These are phyloP conservation scores for Blastomyces parvus DNA, from an alignment of 2,329 filamentous ascomycete genomes.

Conservation along the genomic window DNA sequence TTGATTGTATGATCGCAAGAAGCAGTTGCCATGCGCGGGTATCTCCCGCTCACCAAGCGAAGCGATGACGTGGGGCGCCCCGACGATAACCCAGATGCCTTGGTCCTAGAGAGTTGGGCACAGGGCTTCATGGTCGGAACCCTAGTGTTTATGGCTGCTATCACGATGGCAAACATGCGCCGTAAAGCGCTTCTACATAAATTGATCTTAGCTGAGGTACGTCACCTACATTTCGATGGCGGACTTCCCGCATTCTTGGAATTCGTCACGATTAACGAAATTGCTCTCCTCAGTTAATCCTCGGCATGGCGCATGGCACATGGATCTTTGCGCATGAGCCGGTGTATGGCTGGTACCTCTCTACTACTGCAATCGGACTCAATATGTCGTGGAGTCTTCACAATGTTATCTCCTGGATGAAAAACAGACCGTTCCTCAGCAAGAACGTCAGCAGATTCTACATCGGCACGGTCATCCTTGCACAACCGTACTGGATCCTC, in stretches of 20 bases:
- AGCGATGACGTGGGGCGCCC: constrained; percentile 11
- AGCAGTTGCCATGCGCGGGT: background rate
- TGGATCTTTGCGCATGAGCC: constrained; percentile 50
- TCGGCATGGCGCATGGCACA: constrained; percentile 49
- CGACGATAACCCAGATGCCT: constrained; percentile 22
- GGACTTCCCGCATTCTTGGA: background rate
- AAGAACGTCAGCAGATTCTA: constrained; percentile 45
- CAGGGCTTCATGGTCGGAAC: constrained; percentile 43
- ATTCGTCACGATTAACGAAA: background rate
- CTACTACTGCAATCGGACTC: constrained; percentile 50
- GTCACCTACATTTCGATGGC: constrained; percentile 5
- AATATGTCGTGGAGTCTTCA: constrained; percentile 56
- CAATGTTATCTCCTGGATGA: constrained; percentile 60
- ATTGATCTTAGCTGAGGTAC: constrained; percentile 42
- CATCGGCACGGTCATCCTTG: constrained; percentile 49
- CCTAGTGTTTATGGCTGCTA: constrained; percentile 41
- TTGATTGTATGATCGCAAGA: background rate
- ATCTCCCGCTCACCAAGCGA: constrained; percentile 4
- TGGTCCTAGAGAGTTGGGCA: constrained; percentile 40
- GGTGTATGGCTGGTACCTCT: constrained; percentile 55
- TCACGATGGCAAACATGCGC: constrained; percentile 44
- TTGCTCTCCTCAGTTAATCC: constrained; percentile 37
- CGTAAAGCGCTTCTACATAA: constrained; percentile 41
- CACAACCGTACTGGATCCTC: constrained; percentile 54
- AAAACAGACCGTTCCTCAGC: constrained; percentile 52